phyloP scores from a whole-genome alignment of 2,329 filamentous ascomycete species.

The Colletotrichum ledebouriae region DNA sequence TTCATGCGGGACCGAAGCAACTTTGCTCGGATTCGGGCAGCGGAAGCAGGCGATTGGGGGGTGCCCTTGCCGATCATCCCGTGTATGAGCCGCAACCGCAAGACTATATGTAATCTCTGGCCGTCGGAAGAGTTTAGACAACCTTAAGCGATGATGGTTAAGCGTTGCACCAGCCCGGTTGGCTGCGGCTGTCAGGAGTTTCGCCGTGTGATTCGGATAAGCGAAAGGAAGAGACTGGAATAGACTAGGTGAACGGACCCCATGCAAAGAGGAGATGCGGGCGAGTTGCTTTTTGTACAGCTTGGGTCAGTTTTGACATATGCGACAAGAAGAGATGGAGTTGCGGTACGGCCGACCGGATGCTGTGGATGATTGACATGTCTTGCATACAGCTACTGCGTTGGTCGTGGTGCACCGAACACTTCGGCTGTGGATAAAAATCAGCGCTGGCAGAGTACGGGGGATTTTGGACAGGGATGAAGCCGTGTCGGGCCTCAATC shows the following conservation, averaged over 20 bases:
- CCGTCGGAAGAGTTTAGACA: neutral
- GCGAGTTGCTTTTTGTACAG: neutral
- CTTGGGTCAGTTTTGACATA: neutral
- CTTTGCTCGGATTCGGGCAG: conserved; percentile 1
- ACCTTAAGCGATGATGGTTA: conserved; percentile 7
- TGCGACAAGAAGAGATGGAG: neutral
- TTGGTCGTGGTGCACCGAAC: neutral
- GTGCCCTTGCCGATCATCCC: conserved; percentile 24
- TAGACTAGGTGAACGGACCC: neutral
- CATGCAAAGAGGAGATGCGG: neutral
- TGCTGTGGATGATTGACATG: conserved; percentile 22
- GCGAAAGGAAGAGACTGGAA: conserved; percentile 6
- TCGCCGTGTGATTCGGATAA: neutral
- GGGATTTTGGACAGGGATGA: conserved; percentile 1
- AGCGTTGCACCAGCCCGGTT: conserved; percentile 18
- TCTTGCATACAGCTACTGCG: conserved; percentile 24
- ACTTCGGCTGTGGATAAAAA: conserved; percentile 8
- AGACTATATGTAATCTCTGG: neutral
- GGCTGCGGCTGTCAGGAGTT: conserved; percentile 1
- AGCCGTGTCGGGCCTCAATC: conserved; percentile 25
- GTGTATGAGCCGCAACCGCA: conserved; percentile 5
- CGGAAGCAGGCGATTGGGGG: conserved; percentile 4
- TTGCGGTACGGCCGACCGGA: neutral
- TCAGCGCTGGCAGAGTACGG: neutral
- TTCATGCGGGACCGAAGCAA: conserved; percentile 31